phyloP scores from a whole-genome alignment of 2,329 filamentous ascomycete species.

The Penicillium sp. region DNA sequence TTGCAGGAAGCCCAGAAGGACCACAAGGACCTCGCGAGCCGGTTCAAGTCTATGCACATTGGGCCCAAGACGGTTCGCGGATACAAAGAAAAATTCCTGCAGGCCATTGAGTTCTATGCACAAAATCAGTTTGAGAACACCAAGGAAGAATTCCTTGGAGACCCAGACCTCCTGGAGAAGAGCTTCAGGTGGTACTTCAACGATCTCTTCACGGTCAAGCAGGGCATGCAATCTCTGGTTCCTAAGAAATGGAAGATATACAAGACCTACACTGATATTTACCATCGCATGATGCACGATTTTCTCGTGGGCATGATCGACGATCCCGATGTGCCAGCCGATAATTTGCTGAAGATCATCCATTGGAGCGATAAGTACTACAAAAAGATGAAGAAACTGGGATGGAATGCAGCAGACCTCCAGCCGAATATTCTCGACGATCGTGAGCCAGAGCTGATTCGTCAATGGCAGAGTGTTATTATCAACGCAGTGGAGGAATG shows the following conservation, averaged over 20 bases:
- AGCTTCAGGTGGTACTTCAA: constrained; percentile 96
- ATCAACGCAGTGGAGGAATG: constrained; percentile 95
- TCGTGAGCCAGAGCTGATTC: constrained; percentile 82
- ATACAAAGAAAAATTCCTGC: constrained; percentile 93
- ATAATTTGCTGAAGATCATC: constrained; percentile 85
- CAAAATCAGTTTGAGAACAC: constrained; percentile 70
- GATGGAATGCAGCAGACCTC: constrained; percentile 72
- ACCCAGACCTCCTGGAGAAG: constrained; percentile 81
- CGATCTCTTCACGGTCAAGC: constrained; percentile 88
- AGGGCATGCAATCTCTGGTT: constrained; percentile 87
- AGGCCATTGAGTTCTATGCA: constrained; percentile 71
- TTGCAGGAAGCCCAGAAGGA: constrained; percentile 93
- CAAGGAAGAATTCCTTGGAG: constrained; percentile 73
- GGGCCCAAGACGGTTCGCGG: constrained; percentile 88
- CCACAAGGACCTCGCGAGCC: constrained; percentile 87
- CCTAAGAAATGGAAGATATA: constrained; percentile 97
- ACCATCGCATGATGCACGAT: constrained; percentile 93
- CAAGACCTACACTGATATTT: constrained; percentile 83
- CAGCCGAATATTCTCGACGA: constrained; percentile 85
- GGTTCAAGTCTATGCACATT: constrained; percentile 93
- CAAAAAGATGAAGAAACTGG: constrained; percentile 88
- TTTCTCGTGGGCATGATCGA: constrained; percentile 81
- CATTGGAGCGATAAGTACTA: constrained; percentile 97
- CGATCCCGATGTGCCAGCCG: constrained; percentile 77
- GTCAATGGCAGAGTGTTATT: constrained; percentile 91